phyloP scores from a whole-genome alignment of 1,284 basidiomycete genomes.

The Farysia itapuensis region DNA sequence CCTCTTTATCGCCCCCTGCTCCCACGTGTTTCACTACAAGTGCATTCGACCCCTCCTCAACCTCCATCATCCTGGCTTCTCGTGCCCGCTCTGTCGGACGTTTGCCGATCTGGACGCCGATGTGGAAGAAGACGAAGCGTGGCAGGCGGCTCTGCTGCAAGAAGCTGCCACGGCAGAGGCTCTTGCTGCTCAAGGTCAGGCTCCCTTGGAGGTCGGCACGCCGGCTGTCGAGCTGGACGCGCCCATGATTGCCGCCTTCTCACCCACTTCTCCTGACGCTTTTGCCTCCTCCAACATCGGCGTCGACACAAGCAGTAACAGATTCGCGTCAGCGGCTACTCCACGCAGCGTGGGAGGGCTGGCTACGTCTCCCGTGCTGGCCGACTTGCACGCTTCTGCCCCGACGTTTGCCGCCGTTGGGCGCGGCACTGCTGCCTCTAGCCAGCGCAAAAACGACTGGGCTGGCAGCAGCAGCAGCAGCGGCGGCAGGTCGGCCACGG shows the following conservation, averaged over 20 bases:
- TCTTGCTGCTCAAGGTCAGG: constrained; percentile 21
- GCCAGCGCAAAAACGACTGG: constrained; percentile 33
- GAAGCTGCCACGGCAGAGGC: constrained; percentile 37
- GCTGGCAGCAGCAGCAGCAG: too few relatives aligned
- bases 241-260: constrained; percentile 12
- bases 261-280: constrained; percentile 3
- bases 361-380: constrained; percentile 3
- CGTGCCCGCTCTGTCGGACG: constrained; percentile 80
- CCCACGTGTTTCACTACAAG: constrained; percentile 97
- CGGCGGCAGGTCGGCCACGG: constrained; percentile 41
- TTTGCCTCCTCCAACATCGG: background rate
- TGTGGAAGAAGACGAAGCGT: constrained; percentile 68
- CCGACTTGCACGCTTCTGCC: constrained; percentile 7
- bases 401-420: constrained; percentile 1
- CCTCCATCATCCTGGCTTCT: constrained; percentile 85
- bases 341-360: background rate
- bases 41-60: constrained; percentile 90
- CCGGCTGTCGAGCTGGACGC: constrained; percentile 33
- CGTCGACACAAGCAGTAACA: background rate
- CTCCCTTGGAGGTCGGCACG: constrained; percentile 31
- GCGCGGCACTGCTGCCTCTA: constrained; percentile 17
- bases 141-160: constrained; percentile 46
- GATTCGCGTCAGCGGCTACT: background rate
- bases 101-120: constrained; percentile 95
- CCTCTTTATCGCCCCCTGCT: constrained; percentile 82